Evolutionary conservation across 441 rosid species (phyloP), one percentile per base, ranked within the genome.

Genomic region (Pelargonium australe): DNA sequence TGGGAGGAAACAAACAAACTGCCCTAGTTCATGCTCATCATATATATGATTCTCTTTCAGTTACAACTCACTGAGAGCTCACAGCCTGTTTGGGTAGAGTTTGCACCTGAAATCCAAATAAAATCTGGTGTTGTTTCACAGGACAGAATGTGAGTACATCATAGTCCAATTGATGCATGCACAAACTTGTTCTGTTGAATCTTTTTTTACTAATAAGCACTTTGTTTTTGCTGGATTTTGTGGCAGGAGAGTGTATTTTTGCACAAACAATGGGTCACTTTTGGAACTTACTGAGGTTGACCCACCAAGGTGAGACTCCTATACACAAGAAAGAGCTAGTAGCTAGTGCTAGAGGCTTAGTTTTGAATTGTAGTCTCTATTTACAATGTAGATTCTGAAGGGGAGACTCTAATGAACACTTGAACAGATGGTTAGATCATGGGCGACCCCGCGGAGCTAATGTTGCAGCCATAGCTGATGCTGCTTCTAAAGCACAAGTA

Each of bases 371-470:
- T 58, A 72, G 60, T 80, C 68, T 69, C 55, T 66, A 23, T 68
- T 72, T 71, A 64, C 67, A 5, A 60, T 68, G 70, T 66, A 63
- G 77, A 76, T 72, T 76, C 66, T 68, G 60, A 71, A 13, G 76
- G 64, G 53, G 68, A 72, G 70, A 74, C 68, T 49, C 68, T 82
- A 64, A 79, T 68, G 62, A 74, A 68, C 49, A 44, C 53, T 67
- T 71, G 79, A 78, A 73, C 87, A 89, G 91, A 77, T 89, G 91
- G 95, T 68, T 81, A 67, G 80, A 81, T 76, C 91, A 86, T 66
- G 87, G 91, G 58, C 79, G 72, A 37, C 91, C 91, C 28, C 88
- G 91, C 0, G 87, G 87, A 47, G 94, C 86, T 68, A 71, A 85
- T 67, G 94, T 86, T 64, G 88, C 85, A 43, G 82, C 78, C 73